Evolutionary conservation across 1,139 yeast genomes (phyloP).

Genomic region (Kluyveromyces sp.): DNA sequence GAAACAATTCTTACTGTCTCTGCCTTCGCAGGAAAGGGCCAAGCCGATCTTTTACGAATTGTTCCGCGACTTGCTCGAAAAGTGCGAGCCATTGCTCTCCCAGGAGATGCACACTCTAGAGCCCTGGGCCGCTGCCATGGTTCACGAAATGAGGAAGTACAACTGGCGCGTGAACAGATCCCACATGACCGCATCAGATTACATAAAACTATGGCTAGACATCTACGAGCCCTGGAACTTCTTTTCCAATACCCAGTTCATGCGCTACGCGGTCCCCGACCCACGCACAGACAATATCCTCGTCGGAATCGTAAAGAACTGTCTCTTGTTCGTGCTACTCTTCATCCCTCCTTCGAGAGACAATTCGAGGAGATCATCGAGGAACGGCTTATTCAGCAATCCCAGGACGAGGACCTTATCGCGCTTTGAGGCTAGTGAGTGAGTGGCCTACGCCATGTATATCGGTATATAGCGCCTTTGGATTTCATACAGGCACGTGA

Average conservation of each 20-base stretch:
- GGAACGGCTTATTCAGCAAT: slow-evolving; percentile 4
- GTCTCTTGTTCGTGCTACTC: slow-evolving; percentile 16
- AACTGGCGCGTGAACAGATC: background rate
- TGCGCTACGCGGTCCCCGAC: slow-evolving; percentile 19
- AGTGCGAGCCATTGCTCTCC: background rate
- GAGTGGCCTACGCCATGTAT: background rate
- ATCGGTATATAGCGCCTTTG: too few species aligned
- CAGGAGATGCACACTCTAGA: background rate
- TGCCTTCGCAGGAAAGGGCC: too few species aligned
- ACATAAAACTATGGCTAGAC: slow-evolving; percentile 1
- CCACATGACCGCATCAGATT: background rate
- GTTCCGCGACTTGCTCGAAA: background rate
- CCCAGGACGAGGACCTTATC: background rate
- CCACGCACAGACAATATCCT: slow-evolving; percentile 17
- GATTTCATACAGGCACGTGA: too few species aligned
- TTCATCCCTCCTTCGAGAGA: slow-evolving; percentile 7
- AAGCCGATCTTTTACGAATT: background rate
- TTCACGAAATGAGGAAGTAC: background rate
- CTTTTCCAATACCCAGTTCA: slow-evolving; percentile 10
- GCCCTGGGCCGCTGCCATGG: background rate
- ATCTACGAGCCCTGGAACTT: slow-evolving; percentile 5
- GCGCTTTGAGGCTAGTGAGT: background rate
- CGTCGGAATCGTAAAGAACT: slow-evolving; percentile 16
- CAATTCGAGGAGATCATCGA: slow-evolving; percentile 10
- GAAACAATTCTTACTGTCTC: background rate